These are phyloP conservation scores for Hypoxylon sp. DNA, from an alignment of 2,329 filamentous ascomycete species.

Conservation along the genomic window DNA sequence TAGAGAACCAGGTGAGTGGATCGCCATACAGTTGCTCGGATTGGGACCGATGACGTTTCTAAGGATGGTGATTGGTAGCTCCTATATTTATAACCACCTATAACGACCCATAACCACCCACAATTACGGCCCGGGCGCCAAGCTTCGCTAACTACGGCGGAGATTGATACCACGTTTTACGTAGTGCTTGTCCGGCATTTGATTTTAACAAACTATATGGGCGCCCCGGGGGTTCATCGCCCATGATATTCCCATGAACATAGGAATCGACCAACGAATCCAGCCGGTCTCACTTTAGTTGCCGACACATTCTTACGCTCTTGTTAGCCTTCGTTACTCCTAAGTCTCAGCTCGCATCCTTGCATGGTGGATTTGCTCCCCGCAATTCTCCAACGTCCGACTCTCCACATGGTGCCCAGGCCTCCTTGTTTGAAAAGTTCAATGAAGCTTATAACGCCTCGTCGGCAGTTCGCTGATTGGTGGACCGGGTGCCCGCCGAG, in stretches of 20 bases:
- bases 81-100: slow-evolving; percentile 37
- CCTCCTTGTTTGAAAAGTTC: slow-evolving; percentile 30
- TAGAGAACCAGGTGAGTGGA: slow-evolving; percentile 47
- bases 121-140: slow-evolving; percentile 45
- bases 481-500: slow-evolving; percentile 24
- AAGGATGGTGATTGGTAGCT: slow-evolving; percentile 36
- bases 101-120: slow-evolving; percentile 37
- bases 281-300: slow-evolving; percentile 43
- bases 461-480: slow-evolving; percentile 54
- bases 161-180: slow-evolving; percentile 44
- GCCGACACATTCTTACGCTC: slow-evolving; percentile 41
- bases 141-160: slow-evolving; percentile 37
- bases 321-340: slow-evolving; percentile 29
- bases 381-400: slow-evolving; percentile 42
- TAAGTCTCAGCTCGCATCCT: slow-evolving; percentile 29
- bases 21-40: slow-evolving; percentile 30
- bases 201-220: slow-evolving; percentile 36
- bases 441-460: slow-evolving; percentile 37
- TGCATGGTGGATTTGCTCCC: slow-evolving; percentile 40
- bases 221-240: slow-evolving; percentile 32
- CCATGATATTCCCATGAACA: not conserved
- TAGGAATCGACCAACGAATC: slow-evolving; percentile 18
- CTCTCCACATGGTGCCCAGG: slow-evolving; percentile 45
- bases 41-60: slow-evolving; percentile 41
- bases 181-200: slow-evolving; percentile 42